Evolutionary conservation across 2,329 filamentous ascomycete genomes (phyloP), one percentile per base, ranked within the genome.

Genomic region (Sphaerulina vaccinii): DNA sequence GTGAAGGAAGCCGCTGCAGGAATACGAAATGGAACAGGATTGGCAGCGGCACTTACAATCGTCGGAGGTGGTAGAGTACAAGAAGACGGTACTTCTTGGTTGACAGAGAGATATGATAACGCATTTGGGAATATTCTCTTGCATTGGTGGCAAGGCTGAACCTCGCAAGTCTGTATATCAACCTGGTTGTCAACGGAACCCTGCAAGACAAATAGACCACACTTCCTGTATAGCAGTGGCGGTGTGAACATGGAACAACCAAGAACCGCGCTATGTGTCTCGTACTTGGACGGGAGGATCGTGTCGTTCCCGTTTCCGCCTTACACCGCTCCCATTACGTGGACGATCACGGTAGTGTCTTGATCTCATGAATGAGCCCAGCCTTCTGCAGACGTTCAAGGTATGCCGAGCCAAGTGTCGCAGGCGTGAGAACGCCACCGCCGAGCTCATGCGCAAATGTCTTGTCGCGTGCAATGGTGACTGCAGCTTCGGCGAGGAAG

Each of bases 361-460:
- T 64, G 5, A 68, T 58, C 62, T 87, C 80, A 38, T 86, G 75
- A 65, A 80, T 80, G 63, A 90, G 79, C 2, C 86, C 86, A 33
- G 74, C 77, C 27, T 76, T 74, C 29, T 79, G 72, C 35, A 88
- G 62, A 11, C 84, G 76, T 62, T 89, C 81, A 53, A 90, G 73
- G 63, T 82, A 86, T 8, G 76, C 72, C 59, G 85, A 82, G 1
- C 87, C 87, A 2, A 91, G 71, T 48, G 81, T 86, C 0, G 87
- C 85, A 0, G 87, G 83, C 1, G 88, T 91, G 56, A 87, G 81
- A 19, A 89, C 72, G 2, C 87, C 87, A 15, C 87, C 87, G 1
- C 75, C 75, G 10, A 88, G 71, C 29, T 76, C 69, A 41, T 77
- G 73, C 8, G 75, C 77, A 32, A 71, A 64, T 2, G 81, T 71